These are phyloP conservation scores for Neurospora sp. DNA, from an alignment of 495 filamentous ascomycete genomes.

Conservation along the genomic window DNA sequence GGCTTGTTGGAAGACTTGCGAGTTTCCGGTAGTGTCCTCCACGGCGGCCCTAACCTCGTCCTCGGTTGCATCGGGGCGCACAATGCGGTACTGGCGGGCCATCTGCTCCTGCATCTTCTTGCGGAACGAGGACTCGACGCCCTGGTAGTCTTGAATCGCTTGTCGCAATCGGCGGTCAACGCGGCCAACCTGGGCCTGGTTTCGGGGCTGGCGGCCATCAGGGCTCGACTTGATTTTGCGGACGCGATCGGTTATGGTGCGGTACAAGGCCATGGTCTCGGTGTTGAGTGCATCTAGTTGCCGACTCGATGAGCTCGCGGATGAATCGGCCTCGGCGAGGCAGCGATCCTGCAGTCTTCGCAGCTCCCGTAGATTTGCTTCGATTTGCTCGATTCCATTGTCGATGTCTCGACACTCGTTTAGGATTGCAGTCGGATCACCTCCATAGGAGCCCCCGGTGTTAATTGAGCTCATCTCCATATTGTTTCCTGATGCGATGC, in stretches of 20 bases:
- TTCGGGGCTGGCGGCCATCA: conserved; percentile 56
- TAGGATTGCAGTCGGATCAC: conserved; percentile 62
- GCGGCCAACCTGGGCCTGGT: conserved; percentile 66
- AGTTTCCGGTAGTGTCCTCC: conserved; percentile 53
- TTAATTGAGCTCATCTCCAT: conserved; percentile 55
- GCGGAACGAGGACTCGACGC: conserved; percentile 63
- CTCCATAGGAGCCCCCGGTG: conserved; percentile 25
- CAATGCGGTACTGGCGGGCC: conserved; percentile 82
- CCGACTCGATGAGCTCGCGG: conserved; percentile 35
- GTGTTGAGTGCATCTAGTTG: conserved; percentile 50
- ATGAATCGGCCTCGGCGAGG: conserved; percentile 50
- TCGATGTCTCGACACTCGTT: conserved; percentile 75
- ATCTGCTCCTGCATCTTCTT: conserved; percentile 71
- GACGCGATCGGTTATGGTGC: conserved; percentile 61
- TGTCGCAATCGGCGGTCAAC: conserved; percentile 68
- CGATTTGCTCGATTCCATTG: conserved; percentile 63
- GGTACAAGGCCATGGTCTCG: conserved; percentile 73
- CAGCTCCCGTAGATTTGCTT: conserved; percentile 52
- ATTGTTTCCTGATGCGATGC: conserved; percentile 26
- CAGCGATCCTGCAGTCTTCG: conserved; percentile 46
- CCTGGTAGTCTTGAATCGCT: conserved; percentile 72
- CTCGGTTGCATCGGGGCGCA: conserved; percentile 73
- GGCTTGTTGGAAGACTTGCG: conserved; percentile 74
- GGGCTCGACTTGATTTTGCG: conserved; percentile 71
- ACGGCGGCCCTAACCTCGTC: conserved; percentile 69